These are phyloP conservation scores for Epicoccum sorghinum DNA, from an alignment of 2,329 filamentous ascomycete species.

Conservation along the genomic window DNA sequence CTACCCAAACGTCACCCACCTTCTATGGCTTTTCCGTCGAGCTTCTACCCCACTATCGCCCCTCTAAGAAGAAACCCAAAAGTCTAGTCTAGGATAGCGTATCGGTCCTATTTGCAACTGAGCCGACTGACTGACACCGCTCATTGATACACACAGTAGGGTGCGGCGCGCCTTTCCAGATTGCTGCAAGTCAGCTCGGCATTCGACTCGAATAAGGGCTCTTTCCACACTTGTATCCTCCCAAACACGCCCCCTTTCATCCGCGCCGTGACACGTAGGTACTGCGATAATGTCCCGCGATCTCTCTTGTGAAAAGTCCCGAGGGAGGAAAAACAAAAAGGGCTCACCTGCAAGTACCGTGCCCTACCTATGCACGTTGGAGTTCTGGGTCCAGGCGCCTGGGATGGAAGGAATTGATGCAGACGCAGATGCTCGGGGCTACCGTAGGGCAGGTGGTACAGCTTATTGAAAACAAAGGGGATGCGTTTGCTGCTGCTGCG, in stretches of 20 bases:
- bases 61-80: conserved; percentile 8
- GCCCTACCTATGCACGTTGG: background rate
- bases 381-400: conserved; percentile 7
- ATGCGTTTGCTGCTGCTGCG: background rate
- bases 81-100: conserved; percentile 21
- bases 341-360: background rate
- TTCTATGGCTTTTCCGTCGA: conserved; percentile 16
- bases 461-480: conserved; percentile 1
- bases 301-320: background rate
- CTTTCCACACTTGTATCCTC: background rate
- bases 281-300: background rate
- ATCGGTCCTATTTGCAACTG: conserved; percentile 30
- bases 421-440: background rate
- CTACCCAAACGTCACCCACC: conserved; percentile 14
- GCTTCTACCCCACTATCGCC: conserved; percentile 23
- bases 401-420: background rate
- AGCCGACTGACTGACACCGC: conserved; percentile 29
- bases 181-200: conserved; percentile 18
- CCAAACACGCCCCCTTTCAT: background rate
- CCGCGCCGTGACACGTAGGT: background rate
- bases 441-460: conserved; percentile 1
- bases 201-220: conserved; percentile 3
- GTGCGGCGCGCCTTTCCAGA: conserved; percentile 15
- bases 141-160: conserved; percentile 20
- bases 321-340: no score